Evolutionary conservation across 805 yeast genomes (phyloP).

Genomic region (Nakazawaea molendinolei): DNA sequence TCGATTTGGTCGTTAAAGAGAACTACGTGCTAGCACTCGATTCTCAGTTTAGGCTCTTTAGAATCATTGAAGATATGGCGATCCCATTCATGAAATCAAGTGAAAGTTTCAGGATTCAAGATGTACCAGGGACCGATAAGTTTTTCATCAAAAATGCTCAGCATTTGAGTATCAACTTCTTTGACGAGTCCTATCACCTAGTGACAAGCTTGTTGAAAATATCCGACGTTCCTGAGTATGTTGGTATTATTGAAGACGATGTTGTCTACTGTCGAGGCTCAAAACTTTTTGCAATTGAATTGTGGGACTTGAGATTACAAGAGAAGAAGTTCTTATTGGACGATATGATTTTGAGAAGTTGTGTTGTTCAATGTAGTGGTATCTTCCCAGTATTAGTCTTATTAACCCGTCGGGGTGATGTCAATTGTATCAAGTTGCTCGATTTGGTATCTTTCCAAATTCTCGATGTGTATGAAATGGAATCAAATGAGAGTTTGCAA

Average conservation of each 20-base stretch:
- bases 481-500: background rate
- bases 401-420: background rate
- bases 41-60: background rate
- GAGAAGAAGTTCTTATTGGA: background rate
- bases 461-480: background rate
- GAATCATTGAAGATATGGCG: background rate
- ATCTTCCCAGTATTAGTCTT: background rate
- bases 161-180: background rate
- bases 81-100: background rate
- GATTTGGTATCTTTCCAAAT: constrained; percentile 8
- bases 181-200: background rate
- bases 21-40: background rate
- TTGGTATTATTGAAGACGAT: background rate
- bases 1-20: background rate
- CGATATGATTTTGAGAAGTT: background rate
- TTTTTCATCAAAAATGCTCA: background rate
- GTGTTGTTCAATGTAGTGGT: background rate
- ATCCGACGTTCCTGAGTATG: background rate
- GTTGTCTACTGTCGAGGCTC: too few relatives aligned
- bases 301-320: too few relatives aligned
- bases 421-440: background rate
- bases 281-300: background rate
- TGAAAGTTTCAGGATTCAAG: background rate
- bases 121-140: background rate
- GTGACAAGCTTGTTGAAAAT: background rate